Percentiles rank a stretch among this genome's conserved stretches.
Conservation (phyloP, 2,329 filamentous ascomycete genomes). For the Pezicula radicicola region DNA sequence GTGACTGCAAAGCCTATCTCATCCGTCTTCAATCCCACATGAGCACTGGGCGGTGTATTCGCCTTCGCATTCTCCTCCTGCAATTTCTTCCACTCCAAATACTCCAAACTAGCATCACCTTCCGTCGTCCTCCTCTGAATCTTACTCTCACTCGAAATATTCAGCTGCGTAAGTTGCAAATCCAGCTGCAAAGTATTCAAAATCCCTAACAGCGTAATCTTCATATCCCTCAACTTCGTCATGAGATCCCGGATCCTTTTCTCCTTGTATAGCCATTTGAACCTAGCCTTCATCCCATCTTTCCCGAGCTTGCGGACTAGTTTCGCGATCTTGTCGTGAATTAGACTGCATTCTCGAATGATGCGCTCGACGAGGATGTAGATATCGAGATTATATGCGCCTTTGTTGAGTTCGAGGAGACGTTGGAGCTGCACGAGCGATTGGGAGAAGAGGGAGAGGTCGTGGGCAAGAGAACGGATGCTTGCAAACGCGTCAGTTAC, state of each 20-base stretch:
- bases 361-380: constrained; percentile 17
- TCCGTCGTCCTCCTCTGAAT: background rate
- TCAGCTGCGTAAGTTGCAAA: background rate
- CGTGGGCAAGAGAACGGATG: constrained; percentile 14
- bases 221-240: constrained; percentile 14
- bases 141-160: background rate
- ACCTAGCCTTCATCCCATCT: constrained; percentile 8
- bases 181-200: background rate
- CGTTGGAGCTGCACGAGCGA: constrained; percentile 14
- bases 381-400: constrained; percentile 11
- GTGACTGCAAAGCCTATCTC: background rate
- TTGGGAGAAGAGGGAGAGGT: constrained; percentile 15
- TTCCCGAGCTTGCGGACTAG: constrained; percentile 10
- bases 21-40: no score
- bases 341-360: constrained; percentile 16
- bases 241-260: constrained; percentile 15
- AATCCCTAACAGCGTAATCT: constrained; percentile 13
- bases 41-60: background rate
- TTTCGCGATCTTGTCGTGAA: constrained; percentile 19
- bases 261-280: constrained; percentile 20
- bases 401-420: constrained; percentile 12
- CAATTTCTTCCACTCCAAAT: background rate
- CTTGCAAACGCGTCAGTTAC: no score
- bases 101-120: background rate
- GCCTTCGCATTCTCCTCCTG: background rate